Evolutionary conservation across 1,139 yeast genomes (phyloP).

Genomic region (Geotrichum histeridarum): DNA sequence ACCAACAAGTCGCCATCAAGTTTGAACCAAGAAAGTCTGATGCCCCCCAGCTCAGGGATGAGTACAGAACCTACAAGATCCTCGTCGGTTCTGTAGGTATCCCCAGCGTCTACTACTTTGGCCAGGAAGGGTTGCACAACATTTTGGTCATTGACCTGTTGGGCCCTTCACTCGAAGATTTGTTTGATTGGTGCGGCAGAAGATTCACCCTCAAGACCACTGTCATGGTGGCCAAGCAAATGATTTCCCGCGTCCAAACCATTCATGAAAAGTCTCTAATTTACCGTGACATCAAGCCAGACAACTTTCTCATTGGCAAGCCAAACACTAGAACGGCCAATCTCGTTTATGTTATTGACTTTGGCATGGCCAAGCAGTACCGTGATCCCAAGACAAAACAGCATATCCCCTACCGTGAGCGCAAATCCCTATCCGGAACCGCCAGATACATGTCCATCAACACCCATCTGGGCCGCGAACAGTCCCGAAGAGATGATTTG

Average conservation of each 20-base stretch:
- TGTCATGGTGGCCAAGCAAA: conserved; percentile 85
- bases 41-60: conserved; percentile 95
- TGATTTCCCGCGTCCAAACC: conserved; percentile 79
- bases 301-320: conserved; percentile 81
- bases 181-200: conserved; percentile 98
- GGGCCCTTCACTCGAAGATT: conserved; percentile 93
- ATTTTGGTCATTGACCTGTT: conserved; percentile 86
- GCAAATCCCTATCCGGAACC: conserved; percentile 90
- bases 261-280: conserved; percentile 87
- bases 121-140: conserved; percentile 95
- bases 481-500: conserved; percentile 89
- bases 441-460: conserved; percentile 97
- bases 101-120: conserved; percentile 93
- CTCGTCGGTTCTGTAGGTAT: conserved; percentile 79
- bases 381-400: conserved; percentile 91
- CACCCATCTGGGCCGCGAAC: conserved; percentile 96
- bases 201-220: conserved; percentile 82
- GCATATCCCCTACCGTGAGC: conserved; percentile 94
- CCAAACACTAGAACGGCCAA: conserved; percentile 48
- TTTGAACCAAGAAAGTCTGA: conserved; percentile 92
- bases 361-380: conserved; percentile 97
- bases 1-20: conserved; percentile 68
- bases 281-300: conserved; percentile 94
- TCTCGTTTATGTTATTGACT: conserved; percentile 54
- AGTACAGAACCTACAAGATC: conserved; percentile 85